Percentiles rank a stretch among this genome's conserved stretches.
These are phyloP conservation scores for Drechslerella dactyloides DNA, from an alignment of 2,329 filamentous ascomycete genomes.

Conservation along the genomic window DNA sequence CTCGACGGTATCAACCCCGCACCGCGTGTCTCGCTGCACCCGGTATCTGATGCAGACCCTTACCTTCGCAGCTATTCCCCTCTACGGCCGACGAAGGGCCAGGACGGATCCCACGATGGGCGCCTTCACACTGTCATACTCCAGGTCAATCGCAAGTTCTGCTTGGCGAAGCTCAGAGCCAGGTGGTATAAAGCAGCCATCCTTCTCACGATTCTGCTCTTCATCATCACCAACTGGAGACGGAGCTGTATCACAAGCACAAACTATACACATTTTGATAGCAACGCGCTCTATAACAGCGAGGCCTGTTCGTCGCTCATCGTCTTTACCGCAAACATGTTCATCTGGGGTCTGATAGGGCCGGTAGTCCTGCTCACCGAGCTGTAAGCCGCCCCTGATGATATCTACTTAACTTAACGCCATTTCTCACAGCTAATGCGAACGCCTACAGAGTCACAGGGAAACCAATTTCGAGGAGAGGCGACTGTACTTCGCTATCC, in stretches of 20 bases:
- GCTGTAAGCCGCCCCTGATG: conserved; percentile 3
- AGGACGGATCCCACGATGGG: conserved; percentile 4
- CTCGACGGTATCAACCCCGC: too few species aligned
- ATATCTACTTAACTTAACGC: background rate
- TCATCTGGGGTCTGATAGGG: conserved; percentile 43
- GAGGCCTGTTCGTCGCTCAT: conserved; percentile 33
- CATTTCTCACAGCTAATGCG: background rate
- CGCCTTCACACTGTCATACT: background rate
- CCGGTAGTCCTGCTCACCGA: conserved; percentile 36
- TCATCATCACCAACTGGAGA: conserved; percentile 39
- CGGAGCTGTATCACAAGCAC: conserved; percentile 45
- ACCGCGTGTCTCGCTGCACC: too few species aligned
- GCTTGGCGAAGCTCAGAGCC: conserved; percentile 21
- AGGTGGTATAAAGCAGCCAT: conserved; percentile 40
- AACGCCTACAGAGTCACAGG: conserved; percentile 13
- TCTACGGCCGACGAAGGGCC: too few species aligned
- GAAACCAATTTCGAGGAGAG: conserved; percentile 13
- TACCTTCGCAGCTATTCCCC: too few species aligned
- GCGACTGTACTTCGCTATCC: conserved; percentile 64
- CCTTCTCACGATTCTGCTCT: conserved; percentile 17
- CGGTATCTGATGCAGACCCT: too few species aligned
- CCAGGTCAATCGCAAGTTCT: conserved; percentile 2
- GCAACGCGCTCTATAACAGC: conserved; percentile 26
- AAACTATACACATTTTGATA: conserved; percentile 32
- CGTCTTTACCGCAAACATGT: conserved; percentile 37